These are phyloP conservation scores for Acacia acuminata DNA, from an alignment of 306 rosid genomes.

Conservation along the genomic window DNA sequence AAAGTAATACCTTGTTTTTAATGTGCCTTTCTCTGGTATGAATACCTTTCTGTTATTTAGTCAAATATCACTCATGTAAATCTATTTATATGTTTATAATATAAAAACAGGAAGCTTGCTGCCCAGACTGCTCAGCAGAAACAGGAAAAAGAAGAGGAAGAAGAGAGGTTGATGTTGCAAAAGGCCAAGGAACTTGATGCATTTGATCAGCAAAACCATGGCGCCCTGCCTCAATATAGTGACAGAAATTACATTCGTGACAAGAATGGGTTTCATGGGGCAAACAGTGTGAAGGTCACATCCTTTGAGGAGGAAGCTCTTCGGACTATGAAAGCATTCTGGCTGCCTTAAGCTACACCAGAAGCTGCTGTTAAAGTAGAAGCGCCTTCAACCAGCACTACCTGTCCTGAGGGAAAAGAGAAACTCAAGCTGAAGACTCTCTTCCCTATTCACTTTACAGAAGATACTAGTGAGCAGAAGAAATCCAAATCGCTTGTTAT, in stretches of 20 bases:
- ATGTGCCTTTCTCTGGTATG: background rate
- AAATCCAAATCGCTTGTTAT: conserved; percentile 58
- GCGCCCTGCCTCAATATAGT: conserved; percentile 86
- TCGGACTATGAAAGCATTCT: conserved; percentile 97
- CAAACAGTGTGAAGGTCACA: conserved; percentile 96
- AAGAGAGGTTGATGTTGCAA: conserved; percentile 71
- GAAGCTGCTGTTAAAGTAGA: conserved; percentile 81
- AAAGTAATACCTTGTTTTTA: background rate
- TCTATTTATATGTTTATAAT: background rate
- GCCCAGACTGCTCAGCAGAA: conserved; percentile 83
- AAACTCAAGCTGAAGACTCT: conserved; percentile 87
- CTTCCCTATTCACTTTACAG: conserved; percentile 74
- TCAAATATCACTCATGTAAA: background rate
- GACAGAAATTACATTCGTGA: conserved; percentile 72
- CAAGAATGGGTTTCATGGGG: conserved; percentile 92
- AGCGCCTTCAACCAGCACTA: conserved; percentile 69
- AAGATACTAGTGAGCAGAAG: conserved; percentile 72
- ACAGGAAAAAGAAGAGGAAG: conserved; percentile 85
- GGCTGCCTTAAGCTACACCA: conserved; percentile 97
- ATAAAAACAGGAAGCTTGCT: conserved; percentile 68
- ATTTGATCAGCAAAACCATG: conserved; percentile 98
- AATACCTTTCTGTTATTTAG: background rate
- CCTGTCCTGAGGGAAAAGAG: conserved; percentile 89
- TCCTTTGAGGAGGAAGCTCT: conserved; percentile 99
- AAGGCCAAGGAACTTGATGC: conserved; percentile 94